Evolutionary conservation across 1,284 basidiomycete genomes (phyloP).

Genomic region (Xerocomus cyaneibrunnescens): DNA sequence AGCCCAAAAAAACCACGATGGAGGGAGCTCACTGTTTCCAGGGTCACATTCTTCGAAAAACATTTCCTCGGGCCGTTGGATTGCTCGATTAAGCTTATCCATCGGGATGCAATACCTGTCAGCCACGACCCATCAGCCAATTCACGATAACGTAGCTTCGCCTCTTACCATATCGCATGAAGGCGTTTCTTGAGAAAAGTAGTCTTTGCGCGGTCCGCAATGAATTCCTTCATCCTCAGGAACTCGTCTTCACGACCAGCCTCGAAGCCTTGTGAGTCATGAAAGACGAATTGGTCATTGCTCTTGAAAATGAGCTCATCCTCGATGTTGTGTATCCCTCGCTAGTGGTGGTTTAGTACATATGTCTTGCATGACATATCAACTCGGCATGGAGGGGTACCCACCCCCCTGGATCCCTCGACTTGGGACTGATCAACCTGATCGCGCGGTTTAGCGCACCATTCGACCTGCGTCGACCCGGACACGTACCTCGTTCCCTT

Average conservation of each 20-base stretch:
- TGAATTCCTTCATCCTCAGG: background rate
- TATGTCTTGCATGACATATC: no score
- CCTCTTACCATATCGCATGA: background rate
- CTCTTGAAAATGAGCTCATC: background rate
- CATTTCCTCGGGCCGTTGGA: background rate
- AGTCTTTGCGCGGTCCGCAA: background rate
- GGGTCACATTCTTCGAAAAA: background rate
- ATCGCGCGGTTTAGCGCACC: no score
- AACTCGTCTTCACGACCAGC: background rate
- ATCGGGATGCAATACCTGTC: slow-evolving; percentile 4
- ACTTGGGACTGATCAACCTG: no score
- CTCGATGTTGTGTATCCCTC: background rate
- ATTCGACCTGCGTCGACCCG: no score
- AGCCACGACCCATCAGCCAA: background rate
- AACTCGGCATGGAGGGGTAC: background rate
- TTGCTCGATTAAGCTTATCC: background rate
- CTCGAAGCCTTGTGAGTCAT: background rate
- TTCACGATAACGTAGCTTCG: rapidly evolving
- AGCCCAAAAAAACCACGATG: background rate
- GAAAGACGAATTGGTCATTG: background rate
- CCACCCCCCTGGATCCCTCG: background rate
- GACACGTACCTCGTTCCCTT: no score
- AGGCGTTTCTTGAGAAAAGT: background rate
- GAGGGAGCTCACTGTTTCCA: background rate
- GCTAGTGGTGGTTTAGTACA: background rate